These are phyloP conservation scores for Melanopsichium pennsylvanicum DNA, from an alignment of 1,284 basidiomycete genomes.

Conservation along the genomic window DNA sequence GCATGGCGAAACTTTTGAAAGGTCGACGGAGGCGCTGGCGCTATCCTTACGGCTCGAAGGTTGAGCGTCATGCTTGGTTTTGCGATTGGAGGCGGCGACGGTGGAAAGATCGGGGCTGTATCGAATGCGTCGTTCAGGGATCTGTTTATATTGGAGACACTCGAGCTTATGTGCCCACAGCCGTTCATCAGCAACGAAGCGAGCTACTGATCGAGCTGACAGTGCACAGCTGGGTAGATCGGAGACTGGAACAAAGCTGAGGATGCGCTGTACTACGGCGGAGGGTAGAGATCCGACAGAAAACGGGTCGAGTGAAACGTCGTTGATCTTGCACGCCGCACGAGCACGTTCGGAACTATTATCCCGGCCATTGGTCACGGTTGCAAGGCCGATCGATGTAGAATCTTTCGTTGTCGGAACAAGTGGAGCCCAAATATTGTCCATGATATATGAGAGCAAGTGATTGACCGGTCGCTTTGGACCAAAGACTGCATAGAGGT, in stretches of 20 bases:
- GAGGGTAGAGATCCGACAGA: conserved; percentile 38
- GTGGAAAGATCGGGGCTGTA: conserved; percentile 42
- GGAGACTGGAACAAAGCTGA: conserved; percentile 33
- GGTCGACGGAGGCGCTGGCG: background rate
- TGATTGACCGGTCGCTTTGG: no score
- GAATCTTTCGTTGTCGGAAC: conserved; percentile 31
- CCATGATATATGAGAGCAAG: no score
- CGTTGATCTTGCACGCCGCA: conserved; percentile 8
- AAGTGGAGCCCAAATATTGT: conserved; percentile 42
- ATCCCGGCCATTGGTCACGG: background rate
- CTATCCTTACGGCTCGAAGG: conserved; percentile 4
- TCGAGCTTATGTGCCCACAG: conserved; percentile 47
- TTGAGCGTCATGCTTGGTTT: background rate
- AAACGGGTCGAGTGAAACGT: conserved; percentile 40
- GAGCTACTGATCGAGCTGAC: conserved; percentile 36
- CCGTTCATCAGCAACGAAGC: conserved; percentile 49
- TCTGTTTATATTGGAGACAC: conserved; percentile 37
- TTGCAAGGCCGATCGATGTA: background rate
- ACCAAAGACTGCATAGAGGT: no score
- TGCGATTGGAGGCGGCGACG: conserved; percentile 4
- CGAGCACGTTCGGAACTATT: conserved; percentile 9
- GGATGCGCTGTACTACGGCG: conserved; percentile 39
- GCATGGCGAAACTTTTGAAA: background rate
- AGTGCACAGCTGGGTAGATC: conserved; percentile 42
- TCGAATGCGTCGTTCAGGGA: conserved; percentile 29